Conservation (phyloP, 371 early-diverging fungal species). For the Blastocladiella emersonii region DNA sequence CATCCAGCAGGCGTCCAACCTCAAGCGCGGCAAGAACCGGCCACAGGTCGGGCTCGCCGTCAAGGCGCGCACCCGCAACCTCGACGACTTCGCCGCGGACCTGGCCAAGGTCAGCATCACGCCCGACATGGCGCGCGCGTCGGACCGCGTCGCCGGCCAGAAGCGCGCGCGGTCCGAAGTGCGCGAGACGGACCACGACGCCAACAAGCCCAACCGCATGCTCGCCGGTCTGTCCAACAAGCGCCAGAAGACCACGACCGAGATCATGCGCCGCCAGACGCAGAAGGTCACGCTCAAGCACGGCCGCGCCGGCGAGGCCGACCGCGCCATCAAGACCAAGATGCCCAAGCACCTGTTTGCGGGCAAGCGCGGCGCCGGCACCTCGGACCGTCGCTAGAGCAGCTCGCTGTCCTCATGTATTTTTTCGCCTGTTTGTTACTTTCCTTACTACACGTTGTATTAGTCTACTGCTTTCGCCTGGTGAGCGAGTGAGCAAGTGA, state of each 20-base stretch:
- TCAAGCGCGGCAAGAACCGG: slow-evolving; percentile 52
- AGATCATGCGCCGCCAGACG: slow-evolving; percentile 53
- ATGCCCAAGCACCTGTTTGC: slow-evolving; percentile 96
- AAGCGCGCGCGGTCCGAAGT: not conserved
- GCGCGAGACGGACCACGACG: not conserved
- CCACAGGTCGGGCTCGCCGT: slow-evolving; percentile 13
- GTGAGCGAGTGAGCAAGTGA: too few relatives aligned
- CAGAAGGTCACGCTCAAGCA: slow-evolving; percentile 56
- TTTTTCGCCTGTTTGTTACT: not conserved
- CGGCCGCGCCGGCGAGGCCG: slow-evolving; percentile 86
- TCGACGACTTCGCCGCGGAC: not conserved
- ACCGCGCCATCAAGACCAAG: slow-evolving; percentile 72
- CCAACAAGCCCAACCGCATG: not conserved
- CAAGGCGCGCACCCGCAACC: not conserved
- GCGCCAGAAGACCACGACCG: slow-evolving; percentile 40
- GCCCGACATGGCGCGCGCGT: not conserved
- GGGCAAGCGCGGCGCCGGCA: slow-evolving; percentile 75
- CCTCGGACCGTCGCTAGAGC: slow-evolving; percentile 64
- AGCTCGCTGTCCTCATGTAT: not conserved
- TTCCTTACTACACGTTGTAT: too few relatives aligned
- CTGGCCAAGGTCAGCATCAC: not conserved
- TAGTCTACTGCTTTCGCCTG: too few relatives aligned
- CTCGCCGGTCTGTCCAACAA: slow-evolving; percentile 1
- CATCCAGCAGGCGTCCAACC: slow-evolving; percentile 57
- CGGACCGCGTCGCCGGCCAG: not conserved